Evolutionary conservation across 805 yeast genomes (phyloP), one percentile per base, ranked within the genome.

Genomic region (Kluyveromyces wickerhamii): DNA sequence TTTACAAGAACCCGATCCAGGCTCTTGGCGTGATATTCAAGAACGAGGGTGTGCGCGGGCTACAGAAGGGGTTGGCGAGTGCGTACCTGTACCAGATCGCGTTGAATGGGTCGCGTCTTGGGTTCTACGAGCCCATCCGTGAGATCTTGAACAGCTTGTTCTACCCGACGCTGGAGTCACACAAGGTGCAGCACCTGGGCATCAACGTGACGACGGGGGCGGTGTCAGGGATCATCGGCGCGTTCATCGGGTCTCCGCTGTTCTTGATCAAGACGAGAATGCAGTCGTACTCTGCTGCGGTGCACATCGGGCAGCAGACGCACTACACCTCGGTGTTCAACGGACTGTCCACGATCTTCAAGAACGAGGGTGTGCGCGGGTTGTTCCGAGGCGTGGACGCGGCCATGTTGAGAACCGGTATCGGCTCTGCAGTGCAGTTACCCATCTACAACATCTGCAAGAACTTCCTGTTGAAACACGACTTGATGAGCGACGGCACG

Each of bases 391-490:
- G 98, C 43, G 85, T 87, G 4, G 95, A 85, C 52, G 95, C 98
- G 2, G 97, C 98, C 2, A 74, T 87, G 21, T 63, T 92, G 42
- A 74, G 98, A 62, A 92, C 97, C 1, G 95, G 96, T 50, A 81
- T 87, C 37, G 98, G 97, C 2, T 92, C 98, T 6, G 73, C 95
- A 17, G 96, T 85, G 25, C 98, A 92, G 63, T 66, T 92, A 47
- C 97, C 98, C 11, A 77, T 87, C 32, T 92, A 92, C 63, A 82
- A 79, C 57, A 72, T 73, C 39, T 74, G 85, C 34, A 92, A 92
- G 59, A 62, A 69, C 42, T 67, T 73, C 41, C 58, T 88, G 16
- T 62, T 74, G 30, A 65, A 68, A 13, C 56, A 76, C 47, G 65
- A 72, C 19, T 22, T 78, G 12, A 65, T 79, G 38, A 56, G 58